Evolutionary conservation across 108 stramenopile species (phyloP), one percentile per base, ranked within the genome.

Genomic region (Fistulifera solaris): DNA sequence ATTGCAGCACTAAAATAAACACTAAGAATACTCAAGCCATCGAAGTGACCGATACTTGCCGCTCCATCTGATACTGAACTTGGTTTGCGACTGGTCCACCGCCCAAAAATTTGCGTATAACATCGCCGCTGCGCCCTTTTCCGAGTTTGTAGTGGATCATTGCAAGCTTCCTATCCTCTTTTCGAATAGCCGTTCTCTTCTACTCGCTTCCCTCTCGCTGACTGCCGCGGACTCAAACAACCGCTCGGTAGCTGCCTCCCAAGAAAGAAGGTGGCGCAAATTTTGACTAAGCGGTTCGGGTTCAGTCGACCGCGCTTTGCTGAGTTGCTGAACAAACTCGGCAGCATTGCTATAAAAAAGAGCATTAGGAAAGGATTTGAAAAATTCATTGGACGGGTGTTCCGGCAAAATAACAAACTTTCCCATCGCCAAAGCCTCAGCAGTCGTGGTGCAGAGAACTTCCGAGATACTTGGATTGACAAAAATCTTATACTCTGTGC

Each of bases 371-470:
- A 89, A 91, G 56, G 83, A 82, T 27, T 65, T 43, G 68, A 94
- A 94, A 60, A 94, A 94, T 15, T 81, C 80, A 72, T 94, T 94
- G 28, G 84, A 86, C 22, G 85, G 59, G 58, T 94, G 93, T 21
- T 68, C 63, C 18, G 93, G 83, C 47, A 87, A 62, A 44, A 94
- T 65, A 18, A 83, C 89, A 65, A 87, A 95, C 63, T 95, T 95
- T 24, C 89, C 92, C 96, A 97, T 97, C 16, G 96, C 96, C 54
- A 97, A 55, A 16, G 96, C 96, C 62, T 97, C 96, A 7, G 94
- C 96, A 35, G 83, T 76, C 13, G 96, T 95, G 0, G 96, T 97
- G 65, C 94, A 95, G 43, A 97, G 56, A 0, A 97, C 96, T 74
- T 97, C 96, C 2, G 83, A 75, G 16, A 85, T 70, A 41, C 82